Evolutionary conservation across 2,329 filamentous ascomycete species (phyloP), one percentile per base, ranked within the genome.

Genomic region (Aspergillus vadensis): DNA sequence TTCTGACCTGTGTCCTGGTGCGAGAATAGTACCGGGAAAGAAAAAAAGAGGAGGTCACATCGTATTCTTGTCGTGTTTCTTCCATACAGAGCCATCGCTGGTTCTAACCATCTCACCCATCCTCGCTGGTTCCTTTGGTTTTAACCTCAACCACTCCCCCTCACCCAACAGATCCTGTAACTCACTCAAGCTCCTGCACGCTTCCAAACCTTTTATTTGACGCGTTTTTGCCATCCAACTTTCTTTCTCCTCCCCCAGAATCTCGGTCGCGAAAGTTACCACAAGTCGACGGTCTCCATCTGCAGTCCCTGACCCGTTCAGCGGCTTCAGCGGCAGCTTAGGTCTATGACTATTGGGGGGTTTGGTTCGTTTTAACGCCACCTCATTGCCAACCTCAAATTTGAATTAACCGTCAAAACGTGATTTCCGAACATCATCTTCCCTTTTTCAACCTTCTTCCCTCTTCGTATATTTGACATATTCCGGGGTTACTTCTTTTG

Each of bases 291-390:
- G 17, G 43, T 19, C 36, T 4, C 21, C 32, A 23, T 55, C 10
- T 39, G 43, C 41, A 44, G 41, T 47, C 49, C 47, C 48, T 44
- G 44, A 61, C 17, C 50, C 39, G 61, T 60, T 44, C 63, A 66
- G 65, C 63, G 63, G 65, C 55, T 60, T 65, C 63, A 64, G 65
- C 65, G 63, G 65, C 61, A 67, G 59, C 58, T 63, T 59, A 59
- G 57, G 63, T 59, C 60, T 53, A 60, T 57, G 43, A 55, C 50
- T 36, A 36, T 36, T 44, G 65, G 59, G 23, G 61, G 63, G 60
- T 61, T 61, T 61, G 32, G 49, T 17, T 56, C 17, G 58, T 60
- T 36, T 14, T 30, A 63, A 63, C 64, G 62, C 63, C 64, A 66
- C 64, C 59, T 47, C 48, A 51, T 48, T n/a, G 47, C 47, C 47